Percentiles rank a stretch among this genome's conserved stretches.
These are phyloP conservation scores for Acrasis kona DNA, from an alignment of 78 protist species.

Conservation along the genomic window DNA sequence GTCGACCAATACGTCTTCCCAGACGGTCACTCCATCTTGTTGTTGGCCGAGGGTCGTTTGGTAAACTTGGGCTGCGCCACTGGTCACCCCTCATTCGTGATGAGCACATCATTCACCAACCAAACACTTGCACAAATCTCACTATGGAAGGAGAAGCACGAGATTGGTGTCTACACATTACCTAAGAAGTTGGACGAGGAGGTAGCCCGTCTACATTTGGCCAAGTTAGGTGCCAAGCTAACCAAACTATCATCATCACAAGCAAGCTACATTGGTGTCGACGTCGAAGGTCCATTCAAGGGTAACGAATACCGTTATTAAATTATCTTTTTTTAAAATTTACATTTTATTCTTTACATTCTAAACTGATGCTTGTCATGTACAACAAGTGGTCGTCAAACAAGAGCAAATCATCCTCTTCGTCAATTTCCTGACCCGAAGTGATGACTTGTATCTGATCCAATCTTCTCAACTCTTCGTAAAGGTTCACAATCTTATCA, in stretches of 20 bases:
- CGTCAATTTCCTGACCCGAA: no score
- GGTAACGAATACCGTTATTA: background rate
- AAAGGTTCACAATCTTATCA: no score
- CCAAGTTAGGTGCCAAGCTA: constrained; percentile 82
- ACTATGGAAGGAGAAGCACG: constrained; percentile 59
- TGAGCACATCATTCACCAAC: constrained; percentile 97
- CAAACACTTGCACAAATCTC: constrained; percentile 96
- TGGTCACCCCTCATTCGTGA: constrained; percentile 99
- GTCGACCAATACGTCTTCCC: constrained; percentile 85
- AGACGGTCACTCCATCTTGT: constrained; percentile 81
- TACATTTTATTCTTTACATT: background rate
- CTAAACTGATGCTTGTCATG: no score
- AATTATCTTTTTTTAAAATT: background rate
- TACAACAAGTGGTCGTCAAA: no score
- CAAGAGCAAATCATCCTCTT: no score
- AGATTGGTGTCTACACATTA: constrained; percentile 68
- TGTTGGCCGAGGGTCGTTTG: constrained; percentile 97
- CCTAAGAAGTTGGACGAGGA: constrained; percentile 97
- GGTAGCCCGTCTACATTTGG: constrained; percentile 96
- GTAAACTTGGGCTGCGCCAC: constrained; percentile 99
- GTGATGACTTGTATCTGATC: no score
- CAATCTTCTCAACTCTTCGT: no score
- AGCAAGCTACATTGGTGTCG: constrained; percentile 71
- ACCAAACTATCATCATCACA: constrained; percentile 76
- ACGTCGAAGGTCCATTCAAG: constrained; percentile 61